Percentiles rank a stretch among this genome's conserved stretches.
These are phyloP conservation scores for Megacollybia marginata DNA, from an alignment of 768 basidiomycete genomes.

Conservation along the genomic window DNA sequence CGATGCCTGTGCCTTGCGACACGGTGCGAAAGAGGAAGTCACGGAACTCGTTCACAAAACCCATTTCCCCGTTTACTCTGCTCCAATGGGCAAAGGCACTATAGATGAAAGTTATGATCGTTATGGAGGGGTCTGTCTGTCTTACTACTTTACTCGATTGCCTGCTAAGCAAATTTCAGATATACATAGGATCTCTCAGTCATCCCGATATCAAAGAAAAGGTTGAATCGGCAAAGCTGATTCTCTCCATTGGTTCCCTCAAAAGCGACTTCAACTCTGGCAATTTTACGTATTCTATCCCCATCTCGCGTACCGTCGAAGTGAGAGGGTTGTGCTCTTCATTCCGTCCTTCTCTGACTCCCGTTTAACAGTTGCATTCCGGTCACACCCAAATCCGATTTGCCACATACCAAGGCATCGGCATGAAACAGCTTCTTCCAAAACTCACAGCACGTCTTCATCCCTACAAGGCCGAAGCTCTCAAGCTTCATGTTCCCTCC, in stretches of 20 bases:
- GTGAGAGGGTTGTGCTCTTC: conserved; percentile 22
- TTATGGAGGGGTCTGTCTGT: conserved; percentile 77
- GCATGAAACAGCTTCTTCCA: conserved; percentile 74
- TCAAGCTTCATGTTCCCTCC: conserved; percentile 37
- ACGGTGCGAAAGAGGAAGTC: conserved; percentile 56
- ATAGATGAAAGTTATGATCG: conserved; percentile 64
- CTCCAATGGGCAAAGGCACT: conserved; percentile 78
- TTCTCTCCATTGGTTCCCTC: conserved; percentile 65
- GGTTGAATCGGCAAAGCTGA: conserved; percentile 69
- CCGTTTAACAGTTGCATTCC: conserved; percentile 59
- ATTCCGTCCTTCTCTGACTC: not conserved
- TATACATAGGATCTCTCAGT: conserved; percentile 69
- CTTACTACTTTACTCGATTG: conserved; percentile 1
- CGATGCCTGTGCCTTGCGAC: conserved; percentile 76
- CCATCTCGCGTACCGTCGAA: conserved; percentile 53
- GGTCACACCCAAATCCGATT: conserved; percentile 60
- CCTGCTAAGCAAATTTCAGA: conserved; percentile 28
- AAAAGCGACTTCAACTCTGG: conserved; percentile 86
- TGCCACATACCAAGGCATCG: conserved; percentile 55
- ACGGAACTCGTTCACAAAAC: conserved; percentile 57
- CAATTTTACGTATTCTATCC: conserved; percentile 73
- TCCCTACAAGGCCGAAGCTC: conserved; percentile 30
- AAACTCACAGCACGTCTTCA: conserved; percentile 53
- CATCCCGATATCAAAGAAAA: conserved; percentile 59
- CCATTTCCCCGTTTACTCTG: conserved; percentile 63